Evolutionary conservation across 495 filamentous ascomycete genomes (phyloP).

Genomic region (Aspergillus mulundensis): DNA sequence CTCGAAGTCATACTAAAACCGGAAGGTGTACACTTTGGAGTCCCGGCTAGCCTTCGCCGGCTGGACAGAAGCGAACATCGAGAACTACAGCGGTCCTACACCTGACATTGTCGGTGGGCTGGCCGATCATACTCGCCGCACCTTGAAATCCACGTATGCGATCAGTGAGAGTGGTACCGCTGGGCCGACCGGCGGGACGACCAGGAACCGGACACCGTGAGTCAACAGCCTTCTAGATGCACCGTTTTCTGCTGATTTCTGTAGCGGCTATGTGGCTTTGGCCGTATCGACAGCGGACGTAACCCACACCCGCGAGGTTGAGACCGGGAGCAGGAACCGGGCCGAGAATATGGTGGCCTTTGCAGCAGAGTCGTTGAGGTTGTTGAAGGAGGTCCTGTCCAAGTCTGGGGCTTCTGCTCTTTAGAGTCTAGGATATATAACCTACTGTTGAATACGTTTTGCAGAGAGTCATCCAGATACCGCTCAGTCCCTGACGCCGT

Average conservation of each 20-base stretch:
- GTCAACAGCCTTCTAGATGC: constrained; percentile 18
- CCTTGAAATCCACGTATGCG: constrained; percentile 50
- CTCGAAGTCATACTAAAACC: background rate
- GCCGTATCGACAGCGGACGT: constrained; percentile 50
- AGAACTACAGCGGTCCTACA: constrained; percentile 52
- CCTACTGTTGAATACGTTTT: too few species aligned
- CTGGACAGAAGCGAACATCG: constrained; percentile 51
- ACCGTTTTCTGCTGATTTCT: constrained; percentile 7
- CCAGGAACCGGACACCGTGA: constrained; percentile 54
- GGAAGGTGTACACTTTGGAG: constrained; percentile 55
- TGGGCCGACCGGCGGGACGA: constrained; percentile 55
- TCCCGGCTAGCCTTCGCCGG: constrained; percentile 57
- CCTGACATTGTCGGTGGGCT: constrained; percentile 51
- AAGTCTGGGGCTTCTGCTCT: background rate
- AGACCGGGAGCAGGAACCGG: constrained; percentile 50
- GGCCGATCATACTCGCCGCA: constrained; percentile 51
- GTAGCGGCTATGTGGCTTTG: constrained; percentile 55
- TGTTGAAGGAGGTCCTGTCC: constrained; percentile 48
- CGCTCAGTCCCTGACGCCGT: too few species aligned
- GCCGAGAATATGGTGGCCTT: constrained; percentile 60
- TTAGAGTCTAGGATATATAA: too few species aligned
- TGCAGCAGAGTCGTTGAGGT: constrained; percentile 50
- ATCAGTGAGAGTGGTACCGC: constrained; percentile 59
- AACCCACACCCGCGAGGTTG: constrained; percentile 46
- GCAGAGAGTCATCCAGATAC: too few species aligned